These are phyloP conservation scores for Morella rubra DNA, from an alignment of 306 rosid species.

Conservation along the genomic window DNA sequence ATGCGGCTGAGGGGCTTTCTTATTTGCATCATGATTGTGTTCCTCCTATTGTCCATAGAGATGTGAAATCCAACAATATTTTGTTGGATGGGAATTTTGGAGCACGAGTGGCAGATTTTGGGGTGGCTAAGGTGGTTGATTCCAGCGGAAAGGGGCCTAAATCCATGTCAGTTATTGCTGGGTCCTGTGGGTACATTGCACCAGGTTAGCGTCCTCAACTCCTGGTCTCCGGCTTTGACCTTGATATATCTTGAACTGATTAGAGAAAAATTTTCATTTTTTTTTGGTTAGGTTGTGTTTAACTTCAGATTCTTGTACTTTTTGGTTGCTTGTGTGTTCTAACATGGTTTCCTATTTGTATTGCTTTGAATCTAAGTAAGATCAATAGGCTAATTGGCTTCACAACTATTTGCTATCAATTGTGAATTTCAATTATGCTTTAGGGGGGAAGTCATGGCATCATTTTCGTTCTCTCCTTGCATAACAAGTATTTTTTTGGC, in stretches of 20 bases:
- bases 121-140: constrained; percentile 82
- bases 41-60: constrained; percentile 91
- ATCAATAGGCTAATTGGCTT: too few relatives aligned
- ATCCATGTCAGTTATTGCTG: constrained; percentile 88
- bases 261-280: neutral
- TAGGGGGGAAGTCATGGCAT: neutral
- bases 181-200: constrained; percentile 96
- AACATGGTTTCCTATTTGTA: too few relatives aligned
- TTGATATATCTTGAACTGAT: neutral
- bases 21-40: constrained; percentile 94
- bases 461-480: neutral
- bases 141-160: constrained; percentile 51
- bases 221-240: constrained; percentile 2
- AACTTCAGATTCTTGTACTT: neutral
- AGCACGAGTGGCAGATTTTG: constrained; percentile 91
- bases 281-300: neutral
- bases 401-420: neutral
- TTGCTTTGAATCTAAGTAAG: too few relatives aligned
- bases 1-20: constrained; percentile 93
- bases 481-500: neutral
- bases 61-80: constrained; percentile 86
- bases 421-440: neutral
- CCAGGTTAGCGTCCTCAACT: constrained; percentile 60
- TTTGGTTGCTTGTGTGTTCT: neutral
- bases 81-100: constrained; percentile 80